A percentile compares a stretch with the other conserved stretches of the same genome.
Evolutionary conservation across 306 rosid genomes (phyloP).

Genomic region (Trifolium subterraneum): DNA sequence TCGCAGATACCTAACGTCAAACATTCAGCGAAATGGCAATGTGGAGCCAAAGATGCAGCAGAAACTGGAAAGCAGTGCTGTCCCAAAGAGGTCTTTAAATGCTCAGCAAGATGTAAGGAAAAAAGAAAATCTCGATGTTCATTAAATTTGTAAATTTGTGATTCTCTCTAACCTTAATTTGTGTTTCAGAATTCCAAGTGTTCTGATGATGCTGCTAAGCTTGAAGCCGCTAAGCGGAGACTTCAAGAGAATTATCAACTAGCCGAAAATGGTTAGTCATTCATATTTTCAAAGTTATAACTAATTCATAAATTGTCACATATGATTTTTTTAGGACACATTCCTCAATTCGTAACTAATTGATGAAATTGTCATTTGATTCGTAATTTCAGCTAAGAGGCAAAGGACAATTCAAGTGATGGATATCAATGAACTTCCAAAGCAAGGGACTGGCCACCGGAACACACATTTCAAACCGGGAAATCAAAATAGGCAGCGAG

Average conservation of each 20-base stretch:
- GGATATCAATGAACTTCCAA: constrained; percentile 90
- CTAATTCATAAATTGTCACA: background rate
- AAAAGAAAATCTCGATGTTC: constrained; percentile 6
- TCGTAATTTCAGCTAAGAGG: constrained; percentile 73
- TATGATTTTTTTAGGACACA: background rate
- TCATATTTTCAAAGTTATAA: constrained; percentile 10
- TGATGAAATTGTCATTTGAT: constrained; percentile 29
- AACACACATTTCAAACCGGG: constrained; percentile 66
- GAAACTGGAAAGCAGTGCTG: constrained; percentile 46
- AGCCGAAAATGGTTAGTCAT: constrained; percentile 77
- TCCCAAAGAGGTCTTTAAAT: constrained; percentile 57
- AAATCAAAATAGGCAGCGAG: constrained; percentile 67
- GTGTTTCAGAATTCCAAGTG: constrained; percentile 55
- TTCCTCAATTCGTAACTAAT: constrained; percentile 12
- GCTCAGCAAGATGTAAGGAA: constrained; percentile 65
- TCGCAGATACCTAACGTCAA: constrained; percentile 58
- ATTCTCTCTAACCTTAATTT: constrained; percentile 45
- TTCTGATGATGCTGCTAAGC: constrained; percentile 73
- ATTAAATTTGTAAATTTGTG: constrained; percentile 14
- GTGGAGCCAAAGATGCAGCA: constrained; percentile 50
- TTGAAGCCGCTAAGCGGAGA: constrained; percentile 93
- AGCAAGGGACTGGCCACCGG: constrained; percentile 63
- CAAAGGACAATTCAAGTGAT: constrained; percentile 91
- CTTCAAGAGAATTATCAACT: constrained; percentile 97
- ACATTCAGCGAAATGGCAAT: constrained; percentile 50